Evolutionary conservation across 495 filamentous ascomycete genomes (phyloP), one percentile per base, ranked within the genome.

Genomic region (Penicillium diatomitis): DNA sequence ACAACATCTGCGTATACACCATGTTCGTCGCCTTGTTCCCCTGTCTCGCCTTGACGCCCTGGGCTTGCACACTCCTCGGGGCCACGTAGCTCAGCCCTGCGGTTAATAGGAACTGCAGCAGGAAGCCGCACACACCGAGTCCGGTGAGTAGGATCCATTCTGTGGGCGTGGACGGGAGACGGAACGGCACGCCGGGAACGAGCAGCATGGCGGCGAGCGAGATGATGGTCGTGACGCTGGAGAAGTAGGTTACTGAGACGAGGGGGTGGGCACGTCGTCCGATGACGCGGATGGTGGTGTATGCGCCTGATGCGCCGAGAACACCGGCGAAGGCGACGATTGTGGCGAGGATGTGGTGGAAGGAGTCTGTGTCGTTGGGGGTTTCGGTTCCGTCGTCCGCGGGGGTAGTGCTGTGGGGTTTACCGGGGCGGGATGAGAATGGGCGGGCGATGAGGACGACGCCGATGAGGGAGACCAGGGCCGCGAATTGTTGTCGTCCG

Each of bases 1-100:
- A 96, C 34, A 97, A 62, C 86, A 97, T 91, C 63, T 94, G 86
- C 39, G 82, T 88, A 60, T 95, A 97, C 4, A 88, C 72, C 88
- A 96, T 95, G 20, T 85, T 88, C 4, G 86, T 94, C 3, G 90
- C 90, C 27, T 86, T 75, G 20, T 82, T 81, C 5, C 81, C 80
- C 47, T 57, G 50, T 0, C 49, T 46, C 1, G 49, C 64, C 28
- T 67, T 67, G 32, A 64, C 44, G 35, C 61, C 37, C 5, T 47
- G 32, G 5, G 52, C 56, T 28, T 46, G 56, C 8, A 44, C 41
- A 44, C 41, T 32, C 9, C 48, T 50, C 32, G 69, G 67, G 3
- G 69, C 87, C 12, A 81, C 78, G 59, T 83, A 78, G 40, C 83
- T 75, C 53, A 97, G 63, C 0, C 90, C 90, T 2, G 80, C 75